These are phyloP conservation scores for Colletotrichum salicis DNA, from an alignment of 2,329 filamentous ascomycete species.

Conservation along the genomic window DNA sequence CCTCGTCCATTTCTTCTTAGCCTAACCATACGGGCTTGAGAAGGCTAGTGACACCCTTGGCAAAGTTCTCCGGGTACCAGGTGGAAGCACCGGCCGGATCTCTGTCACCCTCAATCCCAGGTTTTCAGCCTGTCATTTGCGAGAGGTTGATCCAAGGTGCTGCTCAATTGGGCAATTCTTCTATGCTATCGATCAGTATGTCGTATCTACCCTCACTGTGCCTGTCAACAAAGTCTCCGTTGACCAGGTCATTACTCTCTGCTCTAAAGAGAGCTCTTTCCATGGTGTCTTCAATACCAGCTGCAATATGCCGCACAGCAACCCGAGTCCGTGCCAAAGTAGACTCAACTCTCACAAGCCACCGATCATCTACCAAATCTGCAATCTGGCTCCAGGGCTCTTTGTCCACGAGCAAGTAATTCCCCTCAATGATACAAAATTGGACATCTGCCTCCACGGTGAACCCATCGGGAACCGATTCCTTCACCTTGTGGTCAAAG, in stretches of 20 bases:
- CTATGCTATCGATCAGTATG: conserved; percentile 41
- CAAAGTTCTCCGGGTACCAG: not conserved
- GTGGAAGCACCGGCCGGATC: not conserved
- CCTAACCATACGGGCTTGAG: too few species aligned
- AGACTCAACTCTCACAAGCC: conserved; percentile 43
- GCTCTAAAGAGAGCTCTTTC: conserved; percentile 40
- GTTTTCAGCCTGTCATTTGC: not conserved
- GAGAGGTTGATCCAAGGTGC: not conserved
- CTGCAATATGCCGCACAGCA: conserved; percentile 40
- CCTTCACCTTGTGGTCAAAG: conserved; percentile 62
- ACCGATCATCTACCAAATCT: conserved; percentile 57
- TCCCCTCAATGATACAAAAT: conserved; percentile 57
- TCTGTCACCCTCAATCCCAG: not conserved
- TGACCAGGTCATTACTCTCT: conserved; percentile 44
- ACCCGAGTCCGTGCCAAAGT: conserved; percentile 40
- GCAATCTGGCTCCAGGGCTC: conserved; percentile 57
- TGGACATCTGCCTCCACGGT: conserved; percentile 16
- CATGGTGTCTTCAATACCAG: conserved; percentile 42
- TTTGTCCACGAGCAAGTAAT: conserved; percentile 58
- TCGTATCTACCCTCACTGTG: conserved; percentile 42
- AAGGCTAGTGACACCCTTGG: not conserved
- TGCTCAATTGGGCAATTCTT: conserved; percentile 32
- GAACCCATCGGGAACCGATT: conserved; percentile 46
- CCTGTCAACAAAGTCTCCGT: conserved; percentile 37
- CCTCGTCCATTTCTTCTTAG: too few species aligned